A percentile compares a stretch with the other conserved stretches of the same genome.
Conservation (phyloP, 768 basidiomycete genomes). For the Mycena rosella region DNA sequence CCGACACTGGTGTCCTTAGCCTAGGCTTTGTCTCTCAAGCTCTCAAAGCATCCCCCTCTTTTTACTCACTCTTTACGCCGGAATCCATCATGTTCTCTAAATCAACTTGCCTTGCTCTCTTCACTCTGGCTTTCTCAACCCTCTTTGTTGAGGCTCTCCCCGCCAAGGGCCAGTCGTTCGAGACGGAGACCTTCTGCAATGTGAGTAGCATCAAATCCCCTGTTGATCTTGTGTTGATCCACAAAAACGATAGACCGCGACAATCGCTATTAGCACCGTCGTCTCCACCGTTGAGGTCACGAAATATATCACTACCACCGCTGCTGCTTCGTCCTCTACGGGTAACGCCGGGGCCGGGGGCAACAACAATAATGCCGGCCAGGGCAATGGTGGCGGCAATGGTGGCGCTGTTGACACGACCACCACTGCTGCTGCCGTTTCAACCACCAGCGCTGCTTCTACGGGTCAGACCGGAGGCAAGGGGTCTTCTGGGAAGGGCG, state of each 20-base stretch:
- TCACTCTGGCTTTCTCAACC: conserved; percentile 24
- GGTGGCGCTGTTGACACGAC: background rate
- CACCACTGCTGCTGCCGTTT: background rate
- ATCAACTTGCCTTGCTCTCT: conserved; percentile 29
- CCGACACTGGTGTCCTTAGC: conserved; percentile 31
- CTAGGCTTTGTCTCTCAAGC: conserved; percentile 23
- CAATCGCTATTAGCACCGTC: conserved; percentile 21
- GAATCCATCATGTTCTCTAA: conserved; percentile 25
- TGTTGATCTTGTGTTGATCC: background rate
- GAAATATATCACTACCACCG: conserved; percentile 11
- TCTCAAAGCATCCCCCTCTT: conserved; percentile 29
- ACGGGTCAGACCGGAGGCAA: background rate
- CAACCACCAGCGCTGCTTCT: background rate
- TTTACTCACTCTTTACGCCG: conserved; percentile 13
- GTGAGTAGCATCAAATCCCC: background rate
- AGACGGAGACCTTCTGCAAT: conserved; percentile 29
- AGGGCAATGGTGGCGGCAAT: too few species aligned
- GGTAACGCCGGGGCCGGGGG: background rate
- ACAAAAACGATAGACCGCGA: conserved; percentile 9
- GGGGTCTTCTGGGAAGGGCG: background rate
- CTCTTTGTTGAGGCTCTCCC: conserved; percentile 20
- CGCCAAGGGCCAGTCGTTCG: conserved; percentile 1
- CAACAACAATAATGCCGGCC: background rate
- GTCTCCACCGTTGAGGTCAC: conserved; percentile 22
- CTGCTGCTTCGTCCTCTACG: background rate